A percentile compares a stretch with the other conserved stretches of the same genome.
phyloP scores from a whole-genome alignment of 345 rosid genomes.

The Pistacia integerrima region DNA sequence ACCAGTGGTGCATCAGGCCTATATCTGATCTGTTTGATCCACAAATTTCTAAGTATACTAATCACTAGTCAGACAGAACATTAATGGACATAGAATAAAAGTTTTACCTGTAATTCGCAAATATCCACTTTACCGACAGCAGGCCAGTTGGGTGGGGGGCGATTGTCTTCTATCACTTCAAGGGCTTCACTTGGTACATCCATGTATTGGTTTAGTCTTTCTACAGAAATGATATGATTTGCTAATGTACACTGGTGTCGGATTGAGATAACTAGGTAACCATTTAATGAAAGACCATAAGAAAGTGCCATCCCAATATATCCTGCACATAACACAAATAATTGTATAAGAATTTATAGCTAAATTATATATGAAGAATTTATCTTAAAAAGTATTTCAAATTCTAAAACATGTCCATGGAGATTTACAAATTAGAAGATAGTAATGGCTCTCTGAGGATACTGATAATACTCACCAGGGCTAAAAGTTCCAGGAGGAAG shows the following conservation, averaged over 20 bases:
- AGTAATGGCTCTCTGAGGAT: neutral
- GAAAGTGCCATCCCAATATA: slow-evolving; percentile 98
- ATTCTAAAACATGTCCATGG: neutral
- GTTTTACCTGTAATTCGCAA: slow-evolving; percentile 68
- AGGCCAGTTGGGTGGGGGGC: slow-evolving; percentile 86
- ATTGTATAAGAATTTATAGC: neutral
- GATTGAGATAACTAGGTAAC: slow-evolving; percentile 70
- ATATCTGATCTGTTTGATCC: slow-evolving; percentile 65
- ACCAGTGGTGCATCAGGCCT: slow-evolving; percentile 69
- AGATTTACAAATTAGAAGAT: neutral
- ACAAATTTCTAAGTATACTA: slow-evolving; percentile 11
- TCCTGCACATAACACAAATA: slow-evolving; percentile 48
- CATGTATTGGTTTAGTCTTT: slow-evolving; percentile 93
- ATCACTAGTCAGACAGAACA: neutral
- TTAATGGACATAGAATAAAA: neutral
- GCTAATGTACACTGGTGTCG: slow-evolving; percentile 86
- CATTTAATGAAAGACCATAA: slow-evolving; percentile 84
- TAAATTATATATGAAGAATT: neutral
- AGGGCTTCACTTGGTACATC: slow-evolving; percentile 89
- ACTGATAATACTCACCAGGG: slow-evolving; percentile 52
- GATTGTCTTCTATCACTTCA: slow-evolving; percentile 65
- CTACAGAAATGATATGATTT: slow-evolving; percentile 89
- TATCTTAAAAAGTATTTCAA: neutral
- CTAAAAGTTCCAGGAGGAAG: slow-evolving; percentile 92
- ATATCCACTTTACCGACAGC: slow-evolving; percentile 78